Percentiles rank a stretch among this genome's conserved stretches.
These are phyloP conservation scores for Pseudocercospora crystallina DNA, from an alignment of 2,329 filamentous ascomycete genomes.

Conservation along the genomic window DNA sequence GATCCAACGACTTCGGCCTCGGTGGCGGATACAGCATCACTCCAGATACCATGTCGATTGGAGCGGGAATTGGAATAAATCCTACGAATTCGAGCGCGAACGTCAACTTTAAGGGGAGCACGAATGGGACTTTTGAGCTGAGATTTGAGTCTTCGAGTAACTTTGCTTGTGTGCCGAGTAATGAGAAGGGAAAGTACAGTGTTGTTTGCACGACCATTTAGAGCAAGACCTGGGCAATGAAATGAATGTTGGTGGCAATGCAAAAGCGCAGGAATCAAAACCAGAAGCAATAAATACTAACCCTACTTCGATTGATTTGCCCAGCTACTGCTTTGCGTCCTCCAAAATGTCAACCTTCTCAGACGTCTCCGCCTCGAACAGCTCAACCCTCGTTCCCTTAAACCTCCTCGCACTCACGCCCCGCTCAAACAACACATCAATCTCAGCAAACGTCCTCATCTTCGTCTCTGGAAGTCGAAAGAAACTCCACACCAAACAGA, in stretches of 20 bases:
- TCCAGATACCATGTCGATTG: slow-evolving; percentile 15
- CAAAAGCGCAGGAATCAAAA: too few relatives aligned
- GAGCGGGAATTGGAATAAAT: slow-evolving; percentile 20
- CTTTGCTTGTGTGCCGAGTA: not conserved
- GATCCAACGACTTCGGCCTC: slow-evolving; percentile 20
- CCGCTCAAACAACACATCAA: slow-evolving; percentile 57
- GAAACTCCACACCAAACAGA: slow-evolving; percentile 52
- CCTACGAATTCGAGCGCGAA: slow-evolving; percentile 14
- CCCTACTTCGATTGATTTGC: too few relatives aligned
- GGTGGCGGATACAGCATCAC: slow-evolving; percentile 22
- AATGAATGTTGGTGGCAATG: too few relatives aligned
- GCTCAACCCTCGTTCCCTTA: not conserved
- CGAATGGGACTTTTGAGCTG: slow-evolving; percentile 19
- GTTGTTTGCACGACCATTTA: not conserved
- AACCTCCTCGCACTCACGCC: slow-evolving; percentile 46
- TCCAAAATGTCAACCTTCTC: too few relatives aligned
- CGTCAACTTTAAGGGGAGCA: slow-evolving; percentile 16
- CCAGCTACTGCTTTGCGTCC: too few relatives aligned
- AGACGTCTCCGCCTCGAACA: too few relatives aligned
- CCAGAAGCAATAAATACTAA: too few relatives aligned
- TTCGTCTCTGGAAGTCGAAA: slow-evolving; percentile 57
- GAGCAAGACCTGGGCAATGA: too few relatives aligned
- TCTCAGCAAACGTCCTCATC: slow-evolving; percentile 54
- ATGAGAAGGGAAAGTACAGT: slow-evolving; percentile 1
- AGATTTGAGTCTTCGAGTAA: slow-evolving; percentile 10